Base-by-base conservation (phyloP, 352 stramenopile genomes). In the Globisporangium ultimum region DNA sequence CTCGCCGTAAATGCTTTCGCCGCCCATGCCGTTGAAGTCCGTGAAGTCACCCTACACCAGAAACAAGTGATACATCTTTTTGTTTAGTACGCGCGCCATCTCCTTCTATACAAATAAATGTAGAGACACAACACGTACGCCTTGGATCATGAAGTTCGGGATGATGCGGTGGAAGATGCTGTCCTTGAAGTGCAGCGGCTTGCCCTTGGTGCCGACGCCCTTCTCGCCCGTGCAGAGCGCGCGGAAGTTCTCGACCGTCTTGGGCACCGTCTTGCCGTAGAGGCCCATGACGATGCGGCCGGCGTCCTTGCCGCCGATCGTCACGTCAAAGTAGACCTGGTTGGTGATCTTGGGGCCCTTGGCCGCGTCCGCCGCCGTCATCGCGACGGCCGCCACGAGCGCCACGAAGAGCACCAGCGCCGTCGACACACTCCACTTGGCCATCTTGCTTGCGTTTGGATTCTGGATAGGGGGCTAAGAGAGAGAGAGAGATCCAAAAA, bases 101-200 rank as follows among this genome's bases (percentile, higher is more conserved):
- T 24, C 32, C 10, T 2, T 22, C 15, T 3, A 38, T 49, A 0
- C 36, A 47, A 8, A 40, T 2, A 57, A 17, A 11, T 15, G 11
- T 47, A 5, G 18, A 48, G 10, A 51, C 18, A 22, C 21, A 34
- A 14, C 3, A 80, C 71, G 58, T 76, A 75, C 72, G 51, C 84
- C 84, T 64, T 93, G 97, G 58, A 88, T 70, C 91, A 96, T 97
- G 54, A 97, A 97, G 68, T 96, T 85, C 7, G 91, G 96, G 71
- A 99, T 99, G 57, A 99, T 95, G 60, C 97, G 86, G 86, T 99
- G 97, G 78, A 99, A 99, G 17, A 74, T 78, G 70, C 76, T 89
- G 52, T 77, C 97, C 78, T 99, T 98, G 83, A 97, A 99, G 77
- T 98, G 93, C 20, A 99, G 76, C 17, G 93, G 75, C 79, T 99